Base-by-base conservation (phyloP, 2,329 filamentous ascomycete species). In the Thermothelomyces thermophilus region DNA sequence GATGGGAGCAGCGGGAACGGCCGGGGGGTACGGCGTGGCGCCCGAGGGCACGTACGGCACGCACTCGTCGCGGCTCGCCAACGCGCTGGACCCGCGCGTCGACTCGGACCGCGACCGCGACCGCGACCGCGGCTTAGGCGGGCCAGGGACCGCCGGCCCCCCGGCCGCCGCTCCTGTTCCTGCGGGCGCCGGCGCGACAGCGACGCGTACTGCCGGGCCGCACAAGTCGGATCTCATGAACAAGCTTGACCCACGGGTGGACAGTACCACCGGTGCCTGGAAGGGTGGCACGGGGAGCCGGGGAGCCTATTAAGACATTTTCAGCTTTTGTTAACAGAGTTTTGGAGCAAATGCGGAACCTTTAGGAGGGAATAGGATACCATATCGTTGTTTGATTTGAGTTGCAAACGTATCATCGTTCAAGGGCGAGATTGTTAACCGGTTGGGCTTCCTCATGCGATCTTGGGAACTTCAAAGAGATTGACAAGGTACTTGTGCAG, bases 151-250 rank as follows among this genome's bases (percentile, higher is more conserved):
- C 17, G 24, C 35, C 5, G 20, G 31, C 13, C 31, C 20, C 7
- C n/a, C 36, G 34, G n/a, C 16, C 3, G 14, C 13, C 20, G 19
- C 47, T n/a, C 35, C n/a, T 11, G 19, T 5, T 7, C 40, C 26
- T 7, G 39, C 33, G 28, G 28, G 40, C 11, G 30, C 41, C 22
- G 37, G 36, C 2, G 6, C 31, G 35, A 7, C 59, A 8, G 66
- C 68, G 2, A 64, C 66, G 36, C 67, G 68, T 54, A 71, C 68
- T 5, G 66, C 67, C 5, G 70, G 71, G 3, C 70, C 70, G 28
- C 71, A 73, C 57, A 65, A 64, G 55, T 64, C 62, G 30, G 65
- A 70, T 50, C 20, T 70, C 41, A 9, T 68, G 54, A 73, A 73
- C 61, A 71, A 70, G 61, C 43, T 70, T 5, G 69, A 72, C 50